Evolutionary conservation across 768 basidiomycete genomes (phyloP).

Genomic region (Termitomyces sp.): DNA sequence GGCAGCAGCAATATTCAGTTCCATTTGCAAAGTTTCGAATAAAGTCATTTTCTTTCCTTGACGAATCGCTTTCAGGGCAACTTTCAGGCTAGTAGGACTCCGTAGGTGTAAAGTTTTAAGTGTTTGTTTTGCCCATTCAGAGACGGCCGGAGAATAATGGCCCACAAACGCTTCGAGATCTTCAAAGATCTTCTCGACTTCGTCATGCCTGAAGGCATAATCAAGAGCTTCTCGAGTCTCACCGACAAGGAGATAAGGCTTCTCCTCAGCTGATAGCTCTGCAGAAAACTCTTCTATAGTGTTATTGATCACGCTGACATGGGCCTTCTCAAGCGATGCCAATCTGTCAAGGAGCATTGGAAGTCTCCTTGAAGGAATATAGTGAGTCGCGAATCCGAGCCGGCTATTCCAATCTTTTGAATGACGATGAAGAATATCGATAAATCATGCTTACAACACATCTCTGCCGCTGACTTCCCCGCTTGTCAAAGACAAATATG

Average conservation of each 20-base stretch:
- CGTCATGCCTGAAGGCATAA: constrained; percentile 61
- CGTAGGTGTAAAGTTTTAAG: constrained; percentile 55
- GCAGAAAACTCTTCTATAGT: constrained; percentile 72
- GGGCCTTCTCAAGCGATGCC: constrained; percentile 45
- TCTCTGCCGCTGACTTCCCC: constrained; percentile 68
- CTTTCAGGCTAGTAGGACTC: constrained; percentile 90
- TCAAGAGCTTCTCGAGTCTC: constrained; percentile 75
- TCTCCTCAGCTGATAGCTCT: constrained; percentile 56
- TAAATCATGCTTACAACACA: constrained; percentile 62
- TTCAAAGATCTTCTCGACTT: constrained; percentile 66
- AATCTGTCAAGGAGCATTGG: constrained; percentile 67
- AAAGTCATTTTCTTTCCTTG: constrained; percentile 60
- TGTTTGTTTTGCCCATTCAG: constrained; percentile 72
- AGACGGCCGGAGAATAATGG: constrained; percentile 39
- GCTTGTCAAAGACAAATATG: constrained; percentile 89
- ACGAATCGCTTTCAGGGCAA: constrained; percentile 77
- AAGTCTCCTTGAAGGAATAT: constrained; percentile 70
- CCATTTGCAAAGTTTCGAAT: constrained; percentile 70
- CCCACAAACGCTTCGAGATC: constrained; percentile 41
- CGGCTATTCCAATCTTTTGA: constrained; percentile 44
- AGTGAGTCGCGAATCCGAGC: constrained; percentile 93
- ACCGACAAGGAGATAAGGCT: constrained; percentile 48
- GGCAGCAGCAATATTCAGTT: constrained; percentile 82
- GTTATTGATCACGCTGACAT: constrained; percentile 33
- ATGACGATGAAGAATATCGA: background rate